phyloP scores from a whole-genome alignment of 352 stramenopile genomes.

The Phytophthora quininea region DNA sequence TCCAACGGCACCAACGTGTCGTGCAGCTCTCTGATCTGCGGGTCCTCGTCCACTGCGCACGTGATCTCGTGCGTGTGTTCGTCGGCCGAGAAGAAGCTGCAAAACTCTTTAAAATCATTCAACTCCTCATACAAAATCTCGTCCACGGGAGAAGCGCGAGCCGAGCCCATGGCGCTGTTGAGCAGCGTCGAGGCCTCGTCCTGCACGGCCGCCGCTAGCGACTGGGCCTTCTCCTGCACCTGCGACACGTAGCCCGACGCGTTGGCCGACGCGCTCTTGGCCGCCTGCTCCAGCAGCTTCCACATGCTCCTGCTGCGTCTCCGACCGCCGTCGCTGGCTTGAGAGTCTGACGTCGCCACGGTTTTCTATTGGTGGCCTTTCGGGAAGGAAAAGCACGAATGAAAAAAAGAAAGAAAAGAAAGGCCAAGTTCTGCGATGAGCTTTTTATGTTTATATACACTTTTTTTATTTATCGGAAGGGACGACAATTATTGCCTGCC shows the following conservation, averaged over 20 bases:
- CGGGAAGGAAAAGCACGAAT: not conserved
- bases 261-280: constrained; percentile 73
- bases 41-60: constrained; percentile 55
- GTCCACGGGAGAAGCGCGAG: constrained; percentile 69
- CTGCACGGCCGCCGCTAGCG: constrained; percentile 71
- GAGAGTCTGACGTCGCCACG: too few species aligned
- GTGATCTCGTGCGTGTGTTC: constrained; percentile 78
- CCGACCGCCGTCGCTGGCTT: constrained; percentile 3
- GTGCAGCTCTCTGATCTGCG: constrained; percentile 61
- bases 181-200: constrained; percentile 77
- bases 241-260: constrained; percentile 73
- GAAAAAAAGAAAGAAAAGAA: not conserved
- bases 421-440: too few species aligned
- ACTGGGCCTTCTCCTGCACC: constrained; percentile 81
- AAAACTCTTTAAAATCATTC: constrained; percentile 72
- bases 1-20: constrained; percentile 77
- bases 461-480: too few species aligned
- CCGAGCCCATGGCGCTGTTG: constrained; percentile 59
- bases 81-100: constrained; percentile 64
- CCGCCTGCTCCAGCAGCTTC: constrained; percentile 76
- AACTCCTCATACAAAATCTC: constrained; percentile 87
- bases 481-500: too few species aligned
- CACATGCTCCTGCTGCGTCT: constrained; percentile 56
- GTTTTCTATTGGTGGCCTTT: not conserved
- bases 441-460: too few species aligned